phyloP scores from a whole-genome alignment of 441 rosid species.

The Rhodomyrtus psidioides region DNA sequence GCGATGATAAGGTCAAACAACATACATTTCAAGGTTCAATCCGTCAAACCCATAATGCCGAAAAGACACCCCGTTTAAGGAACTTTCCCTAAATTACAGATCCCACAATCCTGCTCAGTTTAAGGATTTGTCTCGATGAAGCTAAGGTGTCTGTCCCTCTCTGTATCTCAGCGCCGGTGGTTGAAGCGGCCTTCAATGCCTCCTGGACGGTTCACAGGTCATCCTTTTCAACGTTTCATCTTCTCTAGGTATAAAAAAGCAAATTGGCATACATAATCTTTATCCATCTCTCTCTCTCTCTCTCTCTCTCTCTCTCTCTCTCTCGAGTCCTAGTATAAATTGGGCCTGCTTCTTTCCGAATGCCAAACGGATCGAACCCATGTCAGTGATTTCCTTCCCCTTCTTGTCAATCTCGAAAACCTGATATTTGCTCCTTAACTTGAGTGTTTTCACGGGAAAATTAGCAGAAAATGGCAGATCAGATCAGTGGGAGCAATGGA shows the following conservation, averaged over 20 bases:
- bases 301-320: not conserved
- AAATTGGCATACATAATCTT: not conserved
- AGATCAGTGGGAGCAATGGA: not conserved
- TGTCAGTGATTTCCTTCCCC: not conserved
- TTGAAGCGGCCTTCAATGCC: not conserved
- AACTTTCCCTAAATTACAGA: not conserved
- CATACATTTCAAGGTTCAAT: not conserved
- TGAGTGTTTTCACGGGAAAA: not conserved
- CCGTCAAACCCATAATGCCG: not conserved
- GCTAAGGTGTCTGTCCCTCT: not conserved
- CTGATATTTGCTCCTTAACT: not conserved
- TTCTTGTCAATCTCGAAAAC: not conserved
- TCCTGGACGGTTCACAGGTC: not conserved
- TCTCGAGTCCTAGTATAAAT: not conserved
- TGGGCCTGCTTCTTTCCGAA: not conserved
- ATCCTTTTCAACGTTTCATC: not conserved
- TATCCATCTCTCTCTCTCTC: not conserved
- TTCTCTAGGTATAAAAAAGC: not conserved
- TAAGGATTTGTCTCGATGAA: not conserved
- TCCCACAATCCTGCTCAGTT: not conserved
- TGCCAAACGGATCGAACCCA: not conserved
- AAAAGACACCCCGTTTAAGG: not conserved
- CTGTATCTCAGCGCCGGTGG: not conserved
- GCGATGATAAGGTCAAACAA: not conserved
- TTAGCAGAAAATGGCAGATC: not conserved